Evolutionary conservation across 352 stramenopile genomes (phyloP).

Genomic region (Globisporangium recalcitrans): DNA sequence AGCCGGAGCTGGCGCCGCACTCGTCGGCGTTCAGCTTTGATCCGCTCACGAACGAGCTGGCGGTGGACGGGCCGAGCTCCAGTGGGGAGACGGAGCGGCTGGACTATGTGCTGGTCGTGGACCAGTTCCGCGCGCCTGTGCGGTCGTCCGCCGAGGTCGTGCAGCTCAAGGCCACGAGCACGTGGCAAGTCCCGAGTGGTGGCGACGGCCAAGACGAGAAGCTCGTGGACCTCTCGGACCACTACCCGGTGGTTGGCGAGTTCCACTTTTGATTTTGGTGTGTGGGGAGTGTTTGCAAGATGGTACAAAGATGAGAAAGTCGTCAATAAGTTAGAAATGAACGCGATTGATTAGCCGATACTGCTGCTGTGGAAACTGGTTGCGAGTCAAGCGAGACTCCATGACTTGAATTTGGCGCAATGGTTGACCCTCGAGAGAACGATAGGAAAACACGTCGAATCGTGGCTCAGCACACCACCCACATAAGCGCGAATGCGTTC

Average conservation of each 20-base stretch:
- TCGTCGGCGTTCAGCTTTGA: constrained; percentile 60
- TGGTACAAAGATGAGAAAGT: neutral
- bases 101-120: constrained; percentile 53
- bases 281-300: neutral
- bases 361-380: no score
- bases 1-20: constrained; percentile 25
- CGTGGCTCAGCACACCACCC: no score
- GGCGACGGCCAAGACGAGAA: constrained; percentile 18
- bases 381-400: no score
- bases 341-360: no score
- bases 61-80: constrained; percentile 54
- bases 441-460: no score
- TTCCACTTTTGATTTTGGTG: constrained; percentile 37
- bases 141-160: constrained; percentile 32
- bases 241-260: constrained; percentile 59
- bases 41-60: constrained; percentile 47
- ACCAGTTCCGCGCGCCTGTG: constrained; percentile 29
- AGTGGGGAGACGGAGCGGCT: constrained; percentile 49
- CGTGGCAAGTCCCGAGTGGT: constrained; percentile 24
- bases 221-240: constrained; percentile 58
- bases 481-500: no score
- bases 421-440: no score
- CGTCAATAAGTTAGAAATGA: neutral
- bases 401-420: no score
- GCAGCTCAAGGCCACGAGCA: constrained; percentile 44